Conservation (phyloP, 768 basidiomycete genomes). For the Mycena capillaripes region DNA sequence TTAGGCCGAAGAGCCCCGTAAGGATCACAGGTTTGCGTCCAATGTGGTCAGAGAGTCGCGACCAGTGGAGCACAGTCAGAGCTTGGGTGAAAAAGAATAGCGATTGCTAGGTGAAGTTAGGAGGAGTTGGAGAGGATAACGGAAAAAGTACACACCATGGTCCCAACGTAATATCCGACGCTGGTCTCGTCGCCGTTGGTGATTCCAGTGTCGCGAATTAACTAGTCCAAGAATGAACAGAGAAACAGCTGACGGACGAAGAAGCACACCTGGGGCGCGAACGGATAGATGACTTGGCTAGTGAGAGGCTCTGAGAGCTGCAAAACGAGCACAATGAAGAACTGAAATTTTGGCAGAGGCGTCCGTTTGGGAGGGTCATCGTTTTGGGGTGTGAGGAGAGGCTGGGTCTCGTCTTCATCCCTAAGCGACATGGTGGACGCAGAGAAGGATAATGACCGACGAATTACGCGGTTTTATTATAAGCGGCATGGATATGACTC, state of each 20-base stretch:
- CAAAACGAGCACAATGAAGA: conserved; percentile 76
- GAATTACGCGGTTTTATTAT: no score
- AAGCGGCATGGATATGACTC: no score
- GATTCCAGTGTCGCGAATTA: conserved; percentile 77
- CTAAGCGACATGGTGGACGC: no score
- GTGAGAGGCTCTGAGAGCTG: conserved; percentile 86
- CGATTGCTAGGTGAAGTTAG: conserved; percentile 68
- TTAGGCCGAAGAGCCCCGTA: conserved; percentile 72
- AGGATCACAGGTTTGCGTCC: conserved; percentile 85
- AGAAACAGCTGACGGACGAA: not conserved
- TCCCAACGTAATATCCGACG: conserved; percentile 83
- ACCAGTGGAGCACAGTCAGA: conserved; percentile 81
- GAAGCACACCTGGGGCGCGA: conserved; percentile 73
- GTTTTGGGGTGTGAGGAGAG: no score
- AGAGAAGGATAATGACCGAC: no score
- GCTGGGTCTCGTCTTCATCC: no score
- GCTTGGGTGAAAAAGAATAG: conserved; percentile 84
- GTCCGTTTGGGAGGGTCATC: no score
- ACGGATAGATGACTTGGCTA: conserved; percentile 82
- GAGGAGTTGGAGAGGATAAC: not conserved
- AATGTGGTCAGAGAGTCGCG: conserved; percentile 76
- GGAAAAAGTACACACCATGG: conserved; percentile 63
- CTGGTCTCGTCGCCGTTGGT: conserved; percentile 78
- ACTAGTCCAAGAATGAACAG: conserved; percentile 48
- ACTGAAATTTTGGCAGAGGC: conserved; percentile 70